phyloP scores from a whole-genome alignment of 371 early-diverging fungal species.

The Mucor irregularis region DNA sequence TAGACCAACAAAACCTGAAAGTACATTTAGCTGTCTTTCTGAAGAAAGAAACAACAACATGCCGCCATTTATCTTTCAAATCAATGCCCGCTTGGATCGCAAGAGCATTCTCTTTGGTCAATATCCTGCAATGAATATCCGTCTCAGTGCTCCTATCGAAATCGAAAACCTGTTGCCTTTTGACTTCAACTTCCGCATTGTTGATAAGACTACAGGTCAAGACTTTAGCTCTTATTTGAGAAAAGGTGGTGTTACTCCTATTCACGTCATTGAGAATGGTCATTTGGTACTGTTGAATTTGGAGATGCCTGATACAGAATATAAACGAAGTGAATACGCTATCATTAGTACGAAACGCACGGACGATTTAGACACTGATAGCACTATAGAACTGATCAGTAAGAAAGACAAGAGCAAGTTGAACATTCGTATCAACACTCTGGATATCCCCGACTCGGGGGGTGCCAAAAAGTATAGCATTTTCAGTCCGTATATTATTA shows the following conservation, averaged over 20 bases:
- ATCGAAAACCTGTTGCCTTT: slow-evolving; percentile 95
- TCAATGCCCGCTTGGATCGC: slow-evolving; percentile 54
- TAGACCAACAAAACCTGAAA: slow-evolving; percentile 35
- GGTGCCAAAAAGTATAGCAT: slow-evolving; percentile 69
- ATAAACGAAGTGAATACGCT: slow-evolving; percentile 76
- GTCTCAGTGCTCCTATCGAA: slow-evolving; percentile 87
- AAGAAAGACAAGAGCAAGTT: slow-evolving; percentile 67
- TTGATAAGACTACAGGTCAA: slow-evolving; percentile 71
- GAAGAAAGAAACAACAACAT: slow-evolving; percentile 48
- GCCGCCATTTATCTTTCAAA: slow-evolving; percentile 77
- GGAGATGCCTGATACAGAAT: slow-evolving; percentile 72
- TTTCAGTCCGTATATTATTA: slow-evolving; percentile 76
- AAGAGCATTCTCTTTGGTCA: slow-evolving; percentile 57
- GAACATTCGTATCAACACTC: slow-evolving; percentile 58
- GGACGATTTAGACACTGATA: slow-evolving; percentile 70
- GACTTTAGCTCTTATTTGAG: slow-evolving; percentile 67
- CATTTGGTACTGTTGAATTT: slow-evolving; percentile 80
- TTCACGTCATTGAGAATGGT: slow-evolving; percentile 86
- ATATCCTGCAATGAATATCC: slow-evolving; percentile 85
- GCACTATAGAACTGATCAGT: slow-evolving; percentile 70
- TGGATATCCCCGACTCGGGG: slow-evolving; percentile 66
- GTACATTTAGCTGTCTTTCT: slow-evolving; percentile 28
- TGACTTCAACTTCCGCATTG: slow-evolving; percentile 75
- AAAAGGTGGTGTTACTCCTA: slow-evolving; percentile 73
- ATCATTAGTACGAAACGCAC: slow-evolving; percentile 81